Conservation (phyloP, 768 basidiomycete genomes). For the Termitomyces sp. region DNA sequence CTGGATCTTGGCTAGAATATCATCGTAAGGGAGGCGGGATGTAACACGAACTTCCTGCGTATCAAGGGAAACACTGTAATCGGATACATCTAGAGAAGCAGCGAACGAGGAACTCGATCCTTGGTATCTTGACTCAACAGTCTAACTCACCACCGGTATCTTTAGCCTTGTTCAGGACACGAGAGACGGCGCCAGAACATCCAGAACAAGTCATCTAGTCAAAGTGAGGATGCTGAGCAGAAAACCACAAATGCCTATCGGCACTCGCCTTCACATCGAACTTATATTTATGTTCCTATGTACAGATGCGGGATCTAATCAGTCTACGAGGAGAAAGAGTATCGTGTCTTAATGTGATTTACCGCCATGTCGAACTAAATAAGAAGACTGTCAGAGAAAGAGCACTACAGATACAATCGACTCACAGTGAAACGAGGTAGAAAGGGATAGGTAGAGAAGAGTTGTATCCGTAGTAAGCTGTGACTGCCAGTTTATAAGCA, state of each 20-base stretch:
- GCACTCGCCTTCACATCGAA: conserved; percentile 76
- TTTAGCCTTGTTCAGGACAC: conserved; percentile 71
- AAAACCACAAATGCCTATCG: neutral
- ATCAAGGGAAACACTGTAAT: conserved; percentile 60
- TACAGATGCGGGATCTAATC: conserved; percentile 7
- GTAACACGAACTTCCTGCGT: conserved; percentile 73
- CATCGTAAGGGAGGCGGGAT: conserved; percentile 57
- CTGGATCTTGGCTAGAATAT: conserved; percentile 68
- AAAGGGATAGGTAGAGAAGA: neutral
- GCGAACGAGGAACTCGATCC: neutral
- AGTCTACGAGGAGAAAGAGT: neutral
- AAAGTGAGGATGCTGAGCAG: neutral
- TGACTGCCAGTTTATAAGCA: neutral
- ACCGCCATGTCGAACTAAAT: conserved; percentile 9
- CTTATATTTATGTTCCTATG: conserved; percentile 54
- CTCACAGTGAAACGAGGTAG: neutral
- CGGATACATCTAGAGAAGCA: conserved; percentile 43
- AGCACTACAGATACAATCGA: no score
- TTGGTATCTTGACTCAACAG: neutral
- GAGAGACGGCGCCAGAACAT: conserved; percentile 79
- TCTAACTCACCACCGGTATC: conserved; percentile 29
- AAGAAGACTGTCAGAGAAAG: neutral
- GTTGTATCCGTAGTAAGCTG: neutral
- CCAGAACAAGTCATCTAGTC: conserved; percentile 84
- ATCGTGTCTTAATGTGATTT: neutral